These are phyloP conservation scores for Pichia sp. DNA, from an alignment of 1,139 yeast species.

Conservation along the genomic window DNA sequence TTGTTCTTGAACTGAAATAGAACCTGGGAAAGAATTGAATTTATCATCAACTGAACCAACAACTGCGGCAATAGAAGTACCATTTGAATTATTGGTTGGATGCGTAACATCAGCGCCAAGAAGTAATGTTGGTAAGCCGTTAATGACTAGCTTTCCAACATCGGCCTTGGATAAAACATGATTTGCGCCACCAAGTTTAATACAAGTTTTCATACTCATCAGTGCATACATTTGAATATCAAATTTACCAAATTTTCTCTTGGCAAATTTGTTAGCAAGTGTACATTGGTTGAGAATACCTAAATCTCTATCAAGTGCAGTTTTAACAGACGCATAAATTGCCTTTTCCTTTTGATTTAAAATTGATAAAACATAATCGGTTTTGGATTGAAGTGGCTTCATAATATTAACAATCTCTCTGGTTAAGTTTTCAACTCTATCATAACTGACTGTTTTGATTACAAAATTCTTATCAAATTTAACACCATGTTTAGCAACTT, in stretches of 20 bases:
- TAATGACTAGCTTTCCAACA: constrained; percentile 15
- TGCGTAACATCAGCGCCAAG: constrained; percentile 32
- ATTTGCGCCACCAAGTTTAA: constrained; percentile 23
- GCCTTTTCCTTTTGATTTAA: constrained; percentile 19
- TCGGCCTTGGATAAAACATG: constrained; percentile 18
- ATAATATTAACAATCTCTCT: constrained; percentile 13
- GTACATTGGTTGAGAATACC: constrained; percentile 25
- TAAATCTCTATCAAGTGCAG: constrained; percentile 20
- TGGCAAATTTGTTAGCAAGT: constrained; percentile 22
- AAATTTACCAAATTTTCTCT: constrained; percentile 19
- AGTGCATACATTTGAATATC: constrained; percentile 23
- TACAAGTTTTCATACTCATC: constrained; percentile 24
- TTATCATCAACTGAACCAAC: constrained; percentile 27
- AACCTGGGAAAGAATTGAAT: constrained; percentile 27
- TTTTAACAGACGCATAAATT: constrained; percentile 20
- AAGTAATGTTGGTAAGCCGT: constrained; percentile 22
- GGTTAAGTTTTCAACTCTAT: constrained; percentile 13
- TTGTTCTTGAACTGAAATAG: constrained; percentile 25
- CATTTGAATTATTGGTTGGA: constrained; percentile 24
- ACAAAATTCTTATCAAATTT: constrained; percentile 11
- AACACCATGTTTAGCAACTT: constrained; percentile 19
- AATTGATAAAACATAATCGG: constrained; percentile 19
- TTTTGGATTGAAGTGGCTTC: constrained; percentile 14
- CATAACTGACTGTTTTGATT: constrained; percentile 12
- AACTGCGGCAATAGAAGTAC: constrained; percentile 27